Conservation (phyloP, 805 yeast species). For the Torulaspora gathmanii region DNA sequence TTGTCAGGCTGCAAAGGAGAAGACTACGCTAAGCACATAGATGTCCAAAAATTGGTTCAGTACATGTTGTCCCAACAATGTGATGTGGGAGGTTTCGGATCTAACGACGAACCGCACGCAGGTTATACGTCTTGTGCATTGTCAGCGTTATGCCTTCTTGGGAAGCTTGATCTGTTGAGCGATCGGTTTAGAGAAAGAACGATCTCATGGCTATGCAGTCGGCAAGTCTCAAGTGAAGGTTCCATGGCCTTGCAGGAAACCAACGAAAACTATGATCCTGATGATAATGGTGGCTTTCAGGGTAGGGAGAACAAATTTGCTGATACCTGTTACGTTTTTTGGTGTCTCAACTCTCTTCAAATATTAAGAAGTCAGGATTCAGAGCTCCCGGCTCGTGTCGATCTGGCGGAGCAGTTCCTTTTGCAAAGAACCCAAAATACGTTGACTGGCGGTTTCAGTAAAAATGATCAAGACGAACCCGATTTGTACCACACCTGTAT, state of each 20-base stretch:
- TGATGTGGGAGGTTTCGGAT: constrained; percentile 71
- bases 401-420: constrained; percentile 42
- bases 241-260: constrained; percentile 16
- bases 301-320: constrained; percentile 82
- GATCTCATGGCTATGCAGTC: constrained; percentile 53
- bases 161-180: constrained; percentile 22
- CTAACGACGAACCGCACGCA: constrained; percentile 66
- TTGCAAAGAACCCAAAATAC: constrained; percentile 53
- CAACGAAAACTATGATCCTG: constrained; percentile 40
- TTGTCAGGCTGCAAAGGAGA: constrained; percentile 38
- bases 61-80: constrained; percentile 39
- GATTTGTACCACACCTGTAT: constrained; percentile 68
- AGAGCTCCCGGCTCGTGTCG: constrained; percentile 36
- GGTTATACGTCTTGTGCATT: constrained; percentile 86
- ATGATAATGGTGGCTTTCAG: constrained; percentile 73
- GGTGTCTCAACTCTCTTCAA: constrained; percentile 62
- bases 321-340: constrained; percentile 86
- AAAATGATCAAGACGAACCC: constrained; percentile 57
- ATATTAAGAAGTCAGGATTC: constrained; percentile 24
- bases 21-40: constrained; percentile 38
- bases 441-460: constrained; percentile 73
- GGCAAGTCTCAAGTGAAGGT: constrained; percentile 45
- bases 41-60: constrained; percentile 37
- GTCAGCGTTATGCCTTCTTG: constrained; percentile 49
- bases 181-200: constrained; percentile 39